Evolutionary conservation across 176 grass and related monocot species (phyloP).

Genomic region (Juncus effusus): DNA sequence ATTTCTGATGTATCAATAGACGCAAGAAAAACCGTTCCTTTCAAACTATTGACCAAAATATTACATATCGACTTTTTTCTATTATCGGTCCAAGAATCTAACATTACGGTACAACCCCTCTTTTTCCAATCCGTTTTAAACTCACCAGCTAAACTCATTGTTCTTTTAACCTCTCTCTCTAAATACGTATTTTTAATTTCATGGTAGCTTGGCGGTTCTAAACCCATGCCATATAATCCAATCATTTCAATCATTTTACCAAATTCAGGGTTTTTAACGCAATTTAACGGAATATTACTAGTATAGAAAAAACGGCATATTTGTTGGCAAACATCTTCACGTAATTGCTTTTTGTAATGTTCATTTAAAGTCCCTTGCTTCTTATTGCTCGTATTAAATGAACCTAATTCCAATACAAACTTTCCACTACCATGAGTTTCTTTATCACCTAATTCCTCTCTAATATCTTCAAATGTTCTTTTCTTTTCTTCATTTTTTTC

Average conservation of each 20-base stretch:
- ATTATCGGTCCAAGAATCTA: background rate
- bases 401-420: too few species aligned
- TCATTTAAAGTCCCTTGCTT: too few species aligned
- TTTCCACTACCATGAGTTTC: background rate
- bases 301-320: too few species aligned
- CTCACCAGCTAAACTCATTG: background rate
- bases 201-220: background rate
- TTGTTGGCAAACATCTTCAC: too few species aligned
- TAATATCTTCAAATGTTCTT: background rate
- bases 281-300: background rate
- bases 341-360: too few species aligned
- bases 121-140: background rate
- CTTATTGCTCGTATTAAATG: too few species aligned
- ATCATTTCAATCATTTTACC: background rate
- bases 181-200: background rate
- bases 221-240: background rate
- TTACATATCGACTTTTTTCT: background rate
- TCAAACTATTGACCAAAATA: background rate
- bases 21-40: background rate
- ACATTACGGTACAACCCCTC: background rate
- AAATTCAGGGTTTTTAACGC: background rate
- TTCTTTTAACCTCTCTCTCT: background rate
- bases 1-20: background rate
- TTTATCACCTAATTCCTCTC: background rate
- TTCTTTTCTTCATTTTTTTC: too few species aligned